phyloP scores from a whole-genome alignment of 495 filamentous ascomycete genomes.

The Tuber melanosporum region DNA sequence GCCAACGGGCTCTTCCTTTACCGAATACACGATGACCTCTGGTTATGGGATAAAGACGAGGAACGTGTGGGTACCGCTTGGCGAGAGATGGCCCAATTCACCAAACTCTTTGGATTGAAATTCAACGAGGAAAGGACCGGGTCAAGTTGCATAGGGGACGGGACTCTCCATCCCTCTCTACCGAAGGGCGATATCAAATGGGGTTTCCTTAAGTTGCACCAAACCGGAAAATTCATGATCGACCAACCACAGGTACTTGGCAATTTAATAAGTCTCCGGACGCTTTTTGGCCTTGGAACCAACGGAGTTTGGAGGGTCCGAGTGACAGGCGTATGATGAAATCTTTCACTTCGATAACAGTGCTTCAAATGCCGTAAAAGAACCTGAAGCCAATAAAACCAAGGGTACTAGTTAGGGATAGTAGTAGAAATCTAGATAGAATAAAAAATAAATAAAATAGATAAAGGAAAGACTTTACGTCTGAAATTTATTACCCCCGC shows the following conservation, averaged over 20 bases:
- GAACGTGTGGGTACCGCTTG: slow-evolving; percentile 54
- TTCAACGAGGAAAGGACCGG: slow-evolving; percentile 58
- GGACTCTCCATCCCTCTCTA: slow-evolving; percentile 40
- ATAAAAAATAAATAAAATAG: too few relatives aligned
- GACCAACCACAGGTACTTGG: slow-evolving; percentile 58
- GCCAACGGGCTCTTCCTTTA: slow-evolving; percentile 53
- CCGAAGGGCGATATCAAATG: slow-evolving; percentile 58
- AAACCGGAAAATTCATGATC: slow-evolving; percentile 55
- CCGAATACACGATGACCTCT: slow-evolving; percentile 62
- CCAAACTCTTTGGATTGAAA: slow-evolving; percentile 51
- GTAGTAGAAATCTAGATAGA: too few relatives aligned
- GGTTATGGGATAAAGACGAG: slow-evolving; percentile 58
- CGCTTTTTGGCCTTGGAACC: too few relatives aligned
- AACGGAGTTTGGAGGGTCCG: too few relatives aligned
- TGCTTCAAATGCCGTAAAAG: too few relatives aligned
- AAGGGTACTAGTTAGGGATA: too few relatives aligned
- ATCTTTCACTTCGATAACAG: too few relatives aligned
- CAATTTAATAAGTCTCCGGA: too few relatives aligned
- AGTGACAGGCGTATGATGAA: too few relatives aligned
- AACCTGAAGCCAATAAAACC: too few relatives aligned
- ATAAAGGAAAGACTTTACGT: too few relatives aligned
- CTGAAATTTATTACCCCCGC: too few relatives aligned
- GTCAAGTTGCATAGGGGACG: slow-evolving; percentile 47
- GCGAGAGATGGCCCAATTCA: slow-evolving; percentile 52
- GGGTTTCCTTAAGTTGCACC: slow-evolving; percentile 58